Evolutionary conservation across 495 filamentous ascomycete genomes (phyloP).

Genomic region (Cairneyella variabilis): DNA sequence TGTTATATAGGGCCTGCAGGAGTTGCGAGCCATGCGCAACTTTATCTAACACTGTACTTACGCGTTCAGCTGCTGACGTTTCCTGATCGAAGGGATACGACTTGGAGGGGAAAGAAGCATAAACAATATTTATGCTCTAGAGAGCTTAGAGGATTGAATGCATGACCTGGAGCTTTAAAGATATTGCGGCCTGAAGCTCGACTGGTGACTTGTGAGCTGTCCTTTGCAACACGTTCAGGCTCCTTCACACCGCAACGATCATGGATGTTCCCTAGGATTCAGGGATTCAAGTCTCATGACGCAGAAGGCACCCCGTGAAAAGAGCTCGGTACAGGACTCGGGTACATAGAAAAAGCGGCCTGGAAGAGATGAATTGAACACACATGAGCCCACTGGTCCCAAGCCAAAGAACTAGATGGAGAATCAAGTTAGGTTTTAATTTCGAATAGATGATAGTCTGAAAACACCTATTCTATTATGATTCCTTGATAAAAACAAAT

Average conservation of each 20-base stretch:
- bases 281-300: neutral
- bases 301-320: neutral
- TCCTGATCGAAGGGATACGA: neutral
- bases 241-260: constrained; percentile 13
- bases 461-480: no score
- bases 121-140: neutral
- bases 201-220: constrained; percentile 20
- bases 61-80: constrained; percentile 9
- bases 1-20: constrained; percentile 1
- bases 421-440: no score
- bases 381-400: no score
- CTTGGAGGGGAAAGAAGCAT: neutral
- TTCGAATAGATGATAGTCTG: no score
- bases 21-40: constrained; percentile 1
- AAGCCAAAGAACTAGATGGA: no score
- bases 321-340: no score
- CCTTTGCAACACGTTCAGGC: constrained; percentile 5
- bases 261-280: constrained; percentile 1
- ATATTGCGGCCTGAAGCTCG: constrained; percentile 5
- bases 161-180: neutral
- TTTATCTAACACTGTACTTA: constrained; percentile 15
- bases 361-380: no score
- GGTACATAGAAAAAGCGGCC: no score
- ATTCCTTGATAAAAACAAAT: no score
- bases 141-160: neutral